phyloP scores from a whole-genome alignment of 176 grass and related monocot genomes.

The Aegilops umbellulata region DNA sequence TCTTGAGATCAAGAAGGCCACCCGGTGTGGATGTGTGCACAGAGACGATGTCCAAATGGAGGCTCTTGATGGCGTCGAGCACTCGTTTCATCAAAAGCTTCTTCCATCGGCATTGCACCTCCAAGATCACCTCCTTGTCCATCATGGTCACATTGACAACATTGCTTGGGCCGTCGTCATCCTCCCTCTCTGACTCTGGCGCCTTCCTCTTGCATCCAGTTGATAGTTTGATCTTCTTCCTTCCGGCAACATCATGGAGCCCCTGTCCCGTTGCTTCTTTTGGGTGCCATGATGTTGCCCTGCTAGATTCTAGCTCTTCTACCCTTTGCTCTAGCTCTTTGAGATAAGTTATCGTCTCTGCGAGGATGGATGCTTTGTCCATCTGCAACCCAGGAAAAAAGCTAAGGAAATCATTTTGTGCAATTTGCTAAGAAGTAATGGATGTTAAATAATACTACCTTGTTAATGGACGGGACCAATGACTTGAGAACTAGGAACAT shows the following conservation, averaged over 20 bases:
- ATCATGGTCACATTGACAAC: constrained; percentile 57
- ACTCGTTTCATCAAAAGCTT: constrained; percentile 56
- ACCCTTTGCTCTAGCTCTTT: constrained; percentile 67
- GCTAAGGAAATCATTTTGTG: no score
- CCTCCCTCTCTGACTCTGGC: not conserved
- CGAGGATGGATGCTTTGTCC: constrained; percentile 87
- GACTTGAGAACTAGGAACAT: constrained; percentile 70
- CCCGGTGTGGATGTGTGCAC: constrained; percentile 55
- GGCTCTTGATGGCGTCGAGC: constrained; percentile 59
- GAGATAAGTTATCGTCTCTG: constrained; percentile 66
- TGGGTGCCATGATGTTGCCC: not conserved
- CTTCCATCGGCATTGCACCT: constrained; percentile 72
- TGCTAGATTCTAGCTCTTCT: constrained; percentile 52
- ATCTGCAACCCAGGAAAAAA: constrained; percentile 29
- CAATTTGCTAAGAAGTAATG: no score
- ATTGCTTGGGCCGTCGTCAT: constrained; percentile 36
- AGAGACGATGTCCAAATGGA: constrained; percentile 58
- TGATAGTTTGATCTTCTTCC: constrained; percentile 1
- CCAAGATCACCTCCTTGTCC: constrained; percentile 52
- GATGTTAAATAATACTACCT: constrained; percentile 28
- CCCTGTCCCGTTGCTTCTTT: constrained; percentile 3
- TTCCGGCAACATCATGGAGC: not conserved
- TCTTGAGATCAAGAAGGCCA: constrained; percentile 41
- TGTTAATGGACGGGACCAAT: constrained; percentile 65
- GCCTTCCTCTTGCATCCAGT: constrained; percentile 26